phyloP scores from a whole-genome alignment of 176 grass and related monocot genomes.

The Carex scoparia region DNA sequence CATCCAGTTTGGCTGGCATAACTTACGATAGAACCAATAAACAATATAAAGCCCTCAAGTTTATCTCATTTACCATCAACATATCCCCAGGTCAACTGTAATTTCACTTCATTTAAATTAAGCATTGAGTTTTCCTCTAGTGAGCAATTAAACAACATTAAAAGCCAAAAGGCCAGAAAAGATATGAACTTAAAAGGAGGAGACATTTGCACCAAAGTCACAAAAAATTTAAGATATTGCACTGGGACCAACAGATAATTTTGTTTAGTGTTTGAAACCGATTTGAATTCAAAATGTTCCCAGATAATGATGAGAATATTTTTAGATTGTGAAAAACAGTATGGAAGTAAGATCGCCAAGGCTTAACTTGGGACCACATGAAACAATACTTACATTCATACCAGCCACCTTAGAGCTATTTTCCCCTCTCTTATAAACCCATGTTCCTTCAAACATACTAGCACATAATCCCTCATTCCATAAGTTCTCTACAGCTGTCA shows the following conservation, averaged over 20 bases:
- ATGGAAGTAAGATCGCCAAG: background rate
- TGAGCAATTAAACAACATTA: background rate
- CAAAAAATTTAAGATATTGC: background rate
- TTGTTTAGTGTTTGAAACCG: background rate
- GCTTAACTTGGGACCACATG: background rate
- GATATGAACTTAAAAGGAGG: background rate
- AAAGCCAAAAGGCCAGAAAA: background rate
- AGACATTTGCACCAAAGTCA: background rate
- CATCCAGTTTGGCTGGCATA: background rate
- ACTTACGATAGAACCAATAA: background rate
- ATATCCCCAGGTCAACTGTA: background rate
- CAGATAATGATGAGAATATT: background rate
- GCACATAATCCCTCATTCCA: conserved; percentile 82
- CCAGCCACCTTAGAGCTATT: conserved; percentile 30
- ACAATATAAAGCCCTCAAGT: background rate
- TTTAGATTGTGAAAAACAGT: background rate
- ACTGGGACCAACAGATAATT: background rate
- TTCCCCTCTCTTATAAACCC: conserved; percentile 63
- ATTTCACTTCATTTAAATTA: background rate
- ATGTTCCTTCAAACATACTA: conserved; percentile 68
- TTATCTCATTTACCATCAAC: background rate
- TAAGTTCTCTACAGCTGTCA: conserved; percentile 58
- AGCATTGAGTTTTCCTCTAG: background rate
- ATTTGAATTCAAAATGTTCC: background rate
- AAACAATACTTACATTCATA: conserved; percentile 49